Conservation (phyloP, 192 early-diverging fungal species). For the Haplosporangium gracile region DNA sequence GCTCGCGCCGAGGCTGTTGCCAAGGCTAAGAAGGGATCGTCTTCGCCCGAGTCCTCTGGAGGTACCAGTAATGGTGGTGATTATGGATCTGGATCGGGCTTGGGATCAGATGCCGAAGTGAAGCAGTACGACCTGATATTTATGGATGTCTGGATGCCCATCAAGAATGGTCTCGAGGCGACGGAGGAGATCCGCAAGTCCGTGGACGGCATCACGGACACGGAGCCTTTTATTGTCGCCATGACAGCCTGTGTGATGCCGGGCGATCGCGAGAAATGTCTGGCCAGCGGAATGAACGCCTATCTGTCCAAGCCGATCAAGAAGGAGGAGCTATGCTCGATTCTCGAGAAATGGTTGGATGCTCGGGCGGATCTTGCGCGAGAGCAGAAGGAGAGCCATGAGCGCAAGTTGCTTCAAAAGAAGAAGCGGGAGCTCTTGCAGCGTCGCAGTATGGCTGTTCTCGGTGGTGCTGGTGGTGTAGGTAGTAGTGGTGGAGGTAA, state of each 20-base stretch:
- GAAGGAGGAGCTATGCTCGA: slow-evolving; percentile 59
- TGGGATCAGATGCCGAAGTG: neutral
- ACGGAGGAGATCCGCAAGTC: slow-evolving; percentile 43
- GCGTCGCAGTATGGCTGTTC: slow-evolving; percentile 32
- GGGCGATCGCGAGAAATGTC: slow-evolving; percentile 51
- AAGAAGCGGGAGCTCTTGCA: slow-evolving; percentile 48
- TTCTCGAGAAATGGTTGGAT: slow-evolving; percentile 47
- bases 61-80: neutral
- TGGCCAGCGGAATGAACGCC: slow-evolving; percentile 64
- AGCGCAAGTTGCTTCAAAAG: slow-evolving; percentile 30
- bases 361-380: slow-evolving; percentile 12
- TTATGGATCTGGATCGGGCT: neutral
- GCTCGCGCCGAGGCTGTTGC: slow-evolving; percentile 38
- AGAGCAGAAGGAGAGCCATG: slow-evolving; percentile 21
- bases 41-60: neutral
- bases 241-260: slow-evolving; percentile 59
- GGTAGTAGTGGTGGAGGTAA: neutral
- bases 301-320: slow-evolving; percentile 63
- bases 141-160: slow-evolving; percentile 58
- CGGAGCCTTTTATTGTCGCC: slow-evolving; percentile 30
- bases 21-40: neutral
- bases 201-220: slow-evolving; percentile 33
- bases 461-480: neutral
- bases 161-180: slow-evolving; percentile 52
- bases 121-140: slow-evolving; percentile 57